A percentile compares a stretch with the other conserved stretches of the same genome.
Conservation (phyloP, 2,329 filamentous ascomycete species). For the Penicillium sp. region DNA sequence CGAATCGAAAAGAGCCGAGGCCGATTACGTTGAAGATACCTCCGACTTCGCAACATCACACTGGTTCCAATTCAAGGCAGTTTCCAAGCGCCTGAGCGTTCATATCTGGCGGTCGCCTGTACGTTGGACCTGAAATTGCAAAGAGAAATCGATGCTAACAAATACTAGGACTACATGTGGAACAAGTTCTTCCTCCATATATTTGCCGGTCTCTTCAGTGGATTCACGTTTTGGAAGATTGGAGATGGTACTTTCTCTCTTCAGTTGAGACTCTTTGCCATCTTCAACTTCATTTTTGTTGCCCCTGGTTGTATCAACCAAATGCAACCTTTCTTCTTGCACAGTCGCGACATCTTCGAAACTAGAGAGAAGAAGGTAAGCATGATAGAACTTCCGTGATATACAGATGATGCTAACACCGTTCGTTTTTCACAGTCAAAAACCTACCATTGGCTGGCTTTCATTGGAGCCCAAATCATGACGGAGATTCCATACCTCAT, state of each 20-base stretch:
- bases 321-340: slow-evolving; percentile 61
- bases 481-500: slow-evolving; percentile 52
- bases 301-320: slow-evolving; percentile 61
- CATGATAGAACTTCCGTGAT: too few species aligned
- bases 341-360: slow-evolving; percentile 60
- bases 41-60: slow-evolving; percentile 42
- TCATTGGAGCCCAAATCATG: slow-evolving; percentile 55
- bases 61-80: slow-evolving; percentile 43
- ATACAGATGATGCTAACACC: background rate
- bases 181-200: slow-evolving; percentile 57
- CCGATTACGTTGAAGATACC: slow-evolving; percentile 32
- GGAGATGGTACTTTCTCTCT: slow-evolving; percentile 54
- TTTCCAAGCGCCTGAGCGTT: slow-evolving; percentile 34
- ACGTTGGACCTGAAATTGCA: slow-evolving; percentile 5
- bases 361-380: slow-evolving; percentile 57
- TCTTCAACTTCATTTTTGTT: slow-evolving; percentile 67
- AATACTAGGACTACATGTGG: slow-evolving; percentile 45
- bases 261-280: slow-evolving; percentile 59
- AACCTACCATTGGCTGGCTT: slow-evolving; percentile 63
- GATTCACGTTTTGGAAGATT: slow-evolving; percentile 64
- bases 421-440: slow-evolving; percentile 43
- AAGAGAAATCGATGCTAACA: background rate
- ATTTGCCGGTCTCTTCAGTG: slow-evolving; percentile 59
- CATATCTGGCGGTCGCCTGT: slow-evolving; percentile 39
- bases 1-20: slow-evolving; percentile 17